Percentiles rank a stretch among this genome's conserved stretches.
These are phyloP conservation scores for Crithidia thermophila DNA, from an alignment of 208 protist genomes.

Conservation along the genomic window DNA sequence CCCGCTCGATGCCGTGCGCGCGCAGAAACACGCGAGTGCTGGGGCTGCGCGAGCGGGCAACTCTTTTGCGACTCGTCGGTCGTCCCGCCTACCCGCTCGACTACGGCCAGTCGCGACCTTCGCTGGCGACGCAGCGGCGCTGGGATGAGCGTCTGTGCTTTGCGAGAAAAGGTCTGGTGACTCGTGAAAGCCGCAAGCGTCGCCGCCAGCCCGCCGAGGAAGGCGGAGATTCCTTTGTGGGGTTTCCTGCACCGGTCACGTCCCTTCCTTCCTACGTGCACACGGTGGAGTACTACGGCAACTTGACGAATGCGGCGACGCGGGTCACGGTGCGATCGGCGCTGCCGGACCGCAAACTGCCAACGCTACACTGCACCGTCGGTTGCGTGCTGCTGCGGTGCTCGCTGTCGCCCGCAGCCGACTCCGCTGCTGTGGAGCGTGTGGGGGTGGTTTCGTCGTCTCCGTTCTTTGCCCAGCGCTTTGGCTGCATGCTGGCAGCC, in stretches of 20 bases:
- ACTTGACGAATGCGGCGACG: slow-evolving; percentile 38
- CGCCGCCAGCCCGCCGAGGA: not conserved
- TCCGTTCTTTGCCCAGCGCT: slow-evolving; percentile 68
- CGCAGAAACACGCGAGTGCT: slow-evolving; percentile 30
- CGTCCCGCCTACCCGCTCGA: slow-evolving; percentile 45
- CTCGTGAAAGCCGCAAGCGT: slow-evolving; percentile 5
- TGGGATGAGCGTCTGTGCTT: not conserved
- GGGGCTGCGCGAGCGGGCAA: slow-evolving; percentile 45
- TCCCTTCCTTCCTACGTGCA: slow-evolving; percentile 15
- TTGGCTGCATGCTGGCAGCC: slow-evolving; percentile 55
- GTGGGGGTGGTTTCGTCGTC: slow-evolving; percentile 54
- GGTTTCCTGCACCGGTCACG: not conserved
- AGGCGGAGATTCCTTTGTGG: not conserved
- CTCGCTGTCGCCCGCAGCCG: not conserved
- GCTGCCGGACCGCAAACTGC: slow-evolving; percentile 16
- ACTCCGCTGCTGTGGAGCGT: slow-evolving; percentile 11
- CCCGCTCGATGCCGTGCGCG: not conserved
- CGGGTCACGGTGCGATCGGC: slow-evolving; percentile 47
- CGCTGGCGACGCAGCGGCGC: slow-evolving; percentile 14
- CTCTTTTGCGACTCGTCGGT: slow-evolving; percentile 54
- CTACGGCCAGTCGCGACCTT: slow-evolving; percentile 29
- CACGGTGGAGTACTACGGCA: slow-evolving; percentile 28
- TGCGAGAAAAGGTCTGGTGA: not conserved
- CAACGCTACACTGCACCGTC: slow-evolving; percentile 24
- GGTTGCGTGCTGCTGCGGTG: slow-evolving; percentile 34